Evolutionary conservation across 257 asterid genomes (phyloP), one percentile per base, ranked within the genome.

Genomic region (Knoxia roxburghii): DNA sequence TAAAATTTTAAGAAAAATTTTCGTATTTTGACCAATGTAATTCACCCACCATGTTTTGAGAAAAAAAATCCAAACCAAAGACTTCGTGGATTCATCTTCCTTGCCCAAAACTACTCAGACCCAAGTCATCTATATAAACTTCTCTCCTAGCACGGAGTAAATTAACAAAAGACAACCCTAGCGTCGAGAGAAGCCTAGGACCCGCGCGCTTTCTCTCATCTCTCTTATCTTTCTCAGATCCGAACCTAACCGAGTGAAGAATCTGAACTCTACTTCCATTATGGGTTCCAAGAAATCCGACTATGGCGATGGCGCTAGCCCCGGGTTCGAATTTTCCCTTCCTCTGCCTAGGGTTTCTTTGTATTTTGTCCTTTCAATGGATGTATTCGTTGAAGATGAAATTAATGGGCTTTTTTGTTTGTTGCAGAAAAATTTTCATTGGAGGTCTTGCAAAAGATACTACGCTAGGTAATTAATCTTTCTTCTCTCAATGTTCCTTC

Each of bases 261-360:
- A 18, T 37, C 7, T 15, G 45, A 21, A 27, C 58, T 10, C 21
- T n/a, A 0, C 29, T 20, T 6, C 69, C 46, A 20, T 65, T 20
- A 92, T 92, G 98, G 93, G 87, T 71, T 87, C 96, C 76, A 84
- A 72, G 83, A 86, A 85, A 72, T 73, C 84, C 14, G 96, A 89
- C 77, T 92, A 80, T 68, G 97, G 97, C 26, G 95, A 92, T 68
- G 96, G 97, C 66, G 97, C 97, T 67, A 89, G 96, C 81, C 97
- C 97, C 9, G 97, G 98, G 98, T 92, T 65, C 50, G 84, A 26
- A 61, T 17, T 68, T 35, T 67, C 33, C 67, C 50, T 30, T 59
- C 62, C 20, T 55, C 50, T 55, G 17, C 11, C 20, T 64, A 29
- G 52, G 67, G 54, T 66, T 72, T 54, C 27, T 30, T 20, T 72